These are phyloP conservation scores for Phytophthora pisi DNA, from an alignment of 352 stramenopile species.

Conservation along the genomic window DNA sequence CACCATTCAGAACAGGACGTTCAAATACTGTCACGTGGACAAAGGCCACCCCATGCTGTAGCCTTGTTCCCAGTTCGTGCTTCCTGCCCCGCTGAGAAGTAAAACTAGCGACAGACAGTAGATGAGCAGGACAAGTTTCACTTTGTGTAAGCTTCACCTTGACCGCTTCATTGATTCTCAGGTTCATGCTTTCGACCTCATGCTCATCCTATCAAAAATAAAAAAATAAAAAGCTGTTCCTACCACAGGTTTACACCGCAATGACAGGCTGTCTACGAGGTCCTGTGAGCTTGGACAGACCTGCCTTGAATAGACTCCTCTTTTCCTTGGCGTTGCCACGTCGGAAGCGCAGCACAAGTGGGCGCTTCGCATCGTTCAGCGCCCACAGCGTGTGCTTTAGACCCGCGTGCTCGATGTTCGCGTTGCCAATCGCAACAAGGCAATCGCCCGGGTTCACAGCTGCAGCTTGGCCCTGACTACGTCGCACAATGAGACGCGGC, in stretches of 20 bases:
- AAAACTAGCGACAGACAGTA: conserved; percentile 1
- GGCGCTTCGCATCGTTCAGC: conserved; percentile 74
- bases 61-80: conserved; percentile 1
- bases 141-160: background rate
- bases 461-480: conserved; percentile 70
- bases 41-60: conserved; percentile 81
- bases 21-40: conserved; percentile 76
- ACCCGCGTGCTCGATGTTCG: conserved; percentile 85
- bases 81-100: background rate
- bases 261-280: conserved; percentile 46
- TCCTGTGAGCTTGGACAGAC: conserved; percentile 42
- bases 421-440: conserved; percentile 80
- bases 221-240: conserved; percentile 25
- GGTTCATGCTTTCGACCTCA: conserved; percentile 20
- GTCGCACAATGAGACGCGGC: conserved; percentile 76
- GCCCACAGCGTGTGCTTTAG: conserved; percentile 88
- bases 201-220: conserved; percentile 25
- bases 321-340: conserved; percentile 79
- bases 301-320: conserved; percentile 70
- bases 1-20: conserved; percentile 38
- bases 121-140: conserved; percentile 1
- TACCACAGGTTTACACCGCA: conserved; percentile 43
- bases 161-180: conserved; percentile 15
- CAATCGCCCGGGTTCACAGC: conserved; percentile 83
- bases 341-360: conserved; percentile 82